A percentile compares a stretch with the other conserved stretches of the same genome.
Evolutionary conservation across 371 early-diverging fungal genomes (phyloP).

Genomic region (Circinella umbellata): DNA sequence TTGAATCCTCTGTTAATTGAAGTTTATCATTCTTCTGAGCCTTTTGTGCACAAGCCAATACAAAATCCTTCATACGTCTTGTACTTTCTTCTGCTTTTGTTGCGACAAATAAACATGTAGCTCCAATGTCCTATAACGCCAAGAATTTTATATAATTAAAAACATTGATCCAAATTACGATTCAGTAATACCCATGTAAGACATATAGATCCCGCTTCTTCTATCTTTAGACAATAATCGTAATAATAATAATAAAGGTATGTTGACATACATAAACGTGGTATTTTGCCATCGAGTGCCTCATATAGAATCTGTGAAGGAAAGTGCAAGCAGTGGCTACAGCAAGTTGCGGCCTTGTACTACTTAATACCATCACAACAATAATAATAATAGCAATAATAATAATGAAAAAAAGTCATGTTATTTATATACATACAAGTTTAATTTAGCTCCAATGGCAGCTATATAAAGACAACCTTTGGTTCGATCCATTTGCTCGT

Average conservation of each 20-base stretch:
- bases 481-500: slow-evolving; percentile 61
- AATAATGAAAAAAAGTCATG: background rate
- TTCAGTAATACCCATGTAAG: background rate
- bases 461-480: slow-evolving; percentile 72
- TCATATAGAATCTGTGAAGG: slow-evolving; percentile 85
- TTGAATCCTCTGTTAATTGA: slow-evolving; percentile 45
- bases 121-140: slow-evolving; percentile 69
- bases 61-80: slow-evolving; percentile 65
- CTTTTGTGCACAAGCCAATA: slow-evolving; percentile 61
- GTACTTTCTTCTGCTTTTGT: slow-evolving; percentile 83
- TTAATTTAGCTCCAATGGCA: slow-evolving; percentile 66
- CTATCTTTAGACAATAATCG: background rate
- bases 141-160: slow-evolving; percentile 1
- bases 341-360: slow-evolving; percentile 64
- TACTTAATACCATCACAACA: background rate
- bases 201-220: background rate
- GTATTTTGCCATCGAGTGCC: slow-evolving; percentile 67
- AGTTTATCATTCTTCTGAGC: slow-evolving; percentile 63
- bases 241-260: background rate
- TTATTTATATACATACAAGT: slow-evolving; percentile 46
- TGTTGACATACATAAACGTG: slow-evolving; percentile 65
- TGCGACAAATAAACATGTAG: slow-evolving; percentile 76
- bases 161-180: background rate
- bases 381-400: background rate
- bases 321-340: slow-evolving; percentile 74